A percentile compares a stretch with the other conserved stretches of the same genome.
These are phyloP conservation scores for Xylaria sp. DNA, from an alignment of 2,329 filamentous ascomycete species.

Conservation along the genomic window DNA sequence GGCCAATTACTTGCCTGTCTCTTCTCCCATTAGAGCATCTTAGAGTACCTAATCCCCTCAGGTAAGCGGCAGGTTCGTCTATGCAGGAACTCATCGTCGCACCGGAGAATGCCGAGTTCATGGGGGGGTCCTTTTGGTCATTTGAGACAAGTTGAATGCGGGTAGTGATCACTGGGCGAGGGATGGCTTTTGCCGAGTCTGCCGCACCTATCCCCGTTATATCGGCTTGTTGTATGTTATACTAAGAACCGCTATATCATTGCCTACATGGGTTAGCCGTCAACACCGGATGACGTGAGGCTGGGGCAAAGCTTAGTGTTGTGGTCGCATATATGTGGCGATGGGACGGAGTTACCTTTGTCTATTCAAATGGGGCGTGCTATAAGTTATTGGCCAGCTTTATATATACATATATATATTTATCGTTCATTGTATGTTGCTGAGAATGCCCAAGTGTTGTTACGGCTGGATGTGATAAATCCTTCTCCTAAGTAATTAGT, in stretches of 20 bases:
- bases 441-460: neutral
- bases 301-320: slow-evolving; percentile 1
- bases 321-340: neutral
- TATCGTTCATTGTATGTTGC: neutral
- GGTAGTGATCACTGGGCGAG: neutral
- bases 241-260: neutral
- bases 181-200: slow-evolving; percentile 4
- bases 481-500: neutral
- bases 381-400: neutral
- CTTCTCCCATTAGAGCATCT: neutral
- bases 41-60: slow-evolving; percentile 1
- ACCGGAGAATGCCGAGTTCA: slow-evolving; percentile 3
- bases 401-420: no score
- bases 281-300: slow-evolving; percentile 2
- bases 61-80: neutral
- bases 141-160: slow-evolving; percentile 2
- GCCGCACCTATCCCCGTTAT: slow-evolving; percentile 6
- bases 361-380: neutral
- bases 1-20: neutral
- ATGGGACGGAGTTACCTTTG: neutral
- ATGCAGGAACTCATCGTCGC: slow-evolving; percentile 24
- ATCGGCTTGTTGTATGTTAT: slow-evolving; percentile 6
- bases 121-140: neutral
- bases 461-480: neutral
- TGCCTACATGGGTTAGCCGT: neutral